Base-by-base conservation (phyloP, 139 green algal species). In the Ettlia oleoabundans region DNA sequence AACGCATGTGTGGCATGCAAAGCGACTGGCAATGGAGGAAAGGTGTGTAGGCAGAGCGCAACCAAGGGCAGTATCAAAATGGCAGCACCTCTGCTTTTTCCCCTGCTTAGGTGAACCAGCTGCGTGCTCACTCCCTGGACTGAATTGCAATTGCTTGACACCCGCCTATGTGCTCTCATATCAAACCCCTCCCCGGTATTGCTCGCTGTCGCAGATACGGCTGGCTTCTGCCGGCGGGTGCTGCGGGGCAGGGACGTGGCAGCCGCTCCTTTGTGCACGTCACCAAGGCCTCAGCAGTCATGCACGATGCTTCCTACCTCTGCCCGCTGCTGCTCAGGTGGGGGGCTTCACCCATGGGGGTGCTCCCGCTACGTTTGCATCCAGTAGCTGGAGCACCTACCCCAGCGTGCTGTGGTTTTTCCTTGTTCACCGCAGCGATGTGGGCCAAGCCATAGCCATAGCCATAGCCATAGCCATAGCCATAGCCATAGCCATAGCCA, bases 281-380 rank as follows among this genome's bases (percentile, higher is more conserved):
- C 13, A 73, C 89, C 40, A 69, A 80, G 51, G 58, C 75, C 9
- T 77, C 82, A 1, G 68, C 52, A 28, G 52, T 94, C 43, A 66
- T 90, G 63, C 92, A 95, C 61, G 92, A 95, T 81, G 83, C 87
- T n/a, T 93, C 88, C 22, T 95, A 95, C 85, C 84, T 66, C 72
- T 86, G 87, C 64, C 92, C 91, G 40, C 74, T 95, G 69, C 82
- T 90, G 83, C 83, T 95, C 22, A 78, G 71, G 71, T 66, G 71
- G 6, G 71, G 3, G 30, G 1, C 13, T 15, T 58, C 13, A 10
- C 47, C 13, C 47, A 58, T 15, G 15, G 15, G 47, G 47, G 13
- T 58, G 47, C 47, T 15, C 47, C 47, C 15, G 47, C 47, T 58
- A 15, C 47, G 10, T 58, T 10, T 58, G 47, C 47, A 24, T 10